Percentiles rank a stretch among this genome's conserved stretches.
Evolutionary conservation across 2,329 filamentous ascomycete genomes (phyloP).

Genomic region (Helicocarpus griseus): DNA sequence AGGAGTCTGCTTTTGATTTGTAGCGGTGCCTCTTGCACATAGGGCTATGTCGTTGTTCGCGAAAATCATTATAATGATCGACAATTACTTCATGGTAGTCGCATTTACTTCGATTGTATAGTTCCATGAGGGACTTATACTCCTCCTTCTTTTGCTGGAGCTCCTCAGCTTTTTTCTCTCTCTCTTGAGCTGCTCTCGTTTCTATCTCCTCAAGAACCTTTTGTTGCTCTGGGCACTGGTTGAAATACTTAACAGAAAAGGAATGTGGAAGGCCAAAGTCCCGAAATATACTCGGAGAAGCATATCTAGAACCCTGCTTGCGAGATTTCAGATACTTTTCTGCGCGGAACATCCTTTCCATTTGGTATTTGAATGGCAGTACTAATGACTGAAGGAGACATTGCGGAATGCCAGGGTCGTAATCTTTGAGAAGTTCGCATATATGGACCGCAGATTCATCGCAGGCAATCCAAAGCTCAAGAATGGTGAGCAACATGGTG

Average conservation of each 20-base stretch:
- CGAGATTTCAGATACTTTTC: slow-evolving; percentile 41
- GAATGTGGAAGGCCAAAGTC: slow-evolving; percentile 25
- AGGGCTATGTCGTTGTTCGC: slow-evolving; percentile 10
- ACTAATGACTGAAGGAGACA: slow-evolving; percentile 35
- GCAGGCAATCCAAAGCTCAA: slow-evolving; percentile 51
- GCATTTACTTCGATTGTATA: slow-evolving; percentile 7
- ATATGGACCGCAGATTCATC: slow-evolving; percentile 38
- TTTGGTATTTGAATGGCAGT: slow-evolving; percentile 34
- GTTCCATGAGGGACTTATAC: slow-evolving; percentile 21
- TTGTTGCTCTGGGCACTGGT: slow-evolving; percentile 34
- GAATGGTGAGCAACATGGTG: slow-evolving; percentile 44
- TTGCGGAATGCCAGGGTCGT: slow-evolving; percentile 36
- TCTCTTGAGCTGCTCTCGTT: slow-evolving; percentile 25
- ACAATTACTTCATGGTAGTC: slow-evolving; percentile 1
- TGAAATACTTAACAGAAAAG: slow-evolving; percentile 43
- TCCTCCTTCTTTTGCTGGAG: slow-evolving; percentile 13
- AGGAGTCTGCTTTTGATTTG: slow-evolving; percentile 18
- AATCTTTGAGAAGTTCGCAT: slow-evolving; percentile 36
- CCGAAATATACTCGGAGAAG: slow-evolving; percentile 28
- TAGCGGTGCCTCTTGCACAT: slow-evolving; percentile 31
- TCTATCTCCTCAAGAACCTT: slow-evolving; percentile 29
- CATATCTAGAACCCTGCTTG: slow-evolving; percentile 6
- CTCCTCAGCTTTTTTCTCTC: slow-evolving; percentile 24
- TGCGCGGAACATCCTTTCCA: slow-evolving; percentile 35
- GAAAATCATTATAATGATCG: slow-evolving; percentile 5